Evolutionary conservation across 345 rosid species (phyloP).

Genomic region (Combretum micranthum): DNA sequence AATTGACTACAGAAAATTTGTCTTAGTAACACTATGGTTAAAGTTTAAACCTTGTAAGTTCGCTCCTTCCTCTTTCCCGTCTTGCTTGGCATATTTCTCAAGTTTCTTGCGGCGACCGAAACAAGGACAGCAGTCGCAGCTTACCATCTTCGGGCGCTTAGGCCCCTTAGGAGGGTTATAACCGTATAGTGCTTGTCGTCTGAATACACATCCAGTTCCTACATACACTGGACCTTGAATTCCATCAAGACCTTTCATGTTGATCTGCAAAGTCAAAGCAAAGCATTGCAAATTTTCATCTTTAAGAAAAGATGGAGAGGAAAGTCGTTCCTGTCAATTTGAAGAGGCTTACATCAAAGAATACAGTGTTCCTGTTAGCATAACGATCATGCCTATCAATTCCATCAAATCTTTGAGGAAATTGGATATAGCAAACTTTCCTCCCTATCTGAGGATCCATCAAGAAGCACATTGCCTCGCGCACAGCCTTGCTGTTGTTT

Average conservation of each 20-base stretch:
- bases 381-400: conserved; percentile 81
- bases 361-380: conserved; percentile 86
- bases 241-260: conserved; percentile 80
- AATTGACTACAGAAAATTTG: background rate
- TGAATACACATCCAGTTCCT: conserved; percentile 96
- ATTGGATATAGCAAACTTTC: conserved; percentile 86
- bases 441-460: conserved; percentile 88
- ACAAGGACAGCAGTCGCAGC: conserved; percentile 95
- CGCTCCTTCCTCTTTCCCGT: conserved; percentile 40
- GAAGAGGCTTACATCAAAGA: conserved; percentile 64
- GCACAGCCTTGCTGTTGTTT: conserved; percentile 79
- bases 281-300: background rate
- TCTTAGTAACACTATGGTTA: no score
- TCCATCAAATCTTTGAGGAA: conserved; percentile 89
- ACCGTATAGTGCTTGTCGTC: conserved; percentile 91
- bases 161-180: conserved; percentile 86
- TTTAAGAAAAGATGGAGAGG: background rate
- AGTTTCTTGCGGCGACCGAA: conserved; percentile 73
- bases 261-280: conserved; percentile 34
- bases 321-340: background rate
- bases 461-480: conserved; percentile 92
- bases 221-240: conserved; percentile 97
- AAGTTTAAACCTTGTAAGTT: conserved; percentile 44
- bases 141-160: conserved; percentile 93
- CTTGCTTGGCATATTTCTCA: conserved; percentile 42